Conservation (phyloP, 2,329 filamentous ascomycete genomes). For the Penicillium sp. region DNA sequence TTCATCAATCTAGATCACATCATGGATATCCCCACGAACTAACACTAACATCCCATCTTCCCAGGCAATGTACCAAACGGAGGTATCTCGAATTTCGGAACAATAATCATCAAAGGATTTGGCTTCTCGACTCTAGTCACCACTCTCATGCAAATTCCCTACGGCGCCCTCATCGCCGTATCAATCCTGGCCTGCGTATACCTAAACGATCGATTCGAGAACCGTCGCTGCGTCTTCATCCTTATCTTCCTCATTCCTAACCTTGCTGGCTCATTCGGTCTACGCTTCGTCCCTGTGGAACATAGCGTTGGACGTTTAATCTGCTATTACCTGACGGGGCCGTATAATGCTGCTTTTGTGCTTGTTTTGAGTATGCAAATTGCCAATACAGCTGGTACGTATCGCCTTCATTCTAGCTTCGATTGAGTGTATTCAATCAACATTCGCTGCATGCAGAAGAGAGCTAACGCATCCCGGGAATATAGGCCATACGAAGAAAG, state of each 20-base stretch:
- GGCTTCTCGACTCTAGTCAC: slow-evolving; percentile 55
- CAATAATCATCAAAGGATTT: slow-evolving; percentile 56
- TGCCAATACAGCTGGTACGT: slow-evolving; percentile 43
- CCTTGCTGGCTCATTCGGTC: slow-evolving; percentile 56
- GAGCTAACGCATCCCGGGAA: too few species aligned
- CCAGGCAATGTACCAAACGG: slow-evolving; percentile 52
- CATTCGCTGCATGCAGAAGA: too few species aligned
- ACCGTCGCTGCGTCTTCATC: slow-evolving; percentile 52
- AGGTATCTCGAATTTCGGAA: slow-evolving; percentile 58
- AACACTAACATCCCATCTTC: background rate
- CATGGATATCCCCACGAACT: background rate
- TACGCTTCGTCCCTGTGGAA: slow-evolving; percentile 51
- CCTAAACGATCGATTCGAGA: slow-evolving; percentile 47
- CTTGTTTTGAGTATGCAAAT: slow-evolving; percentile 48
- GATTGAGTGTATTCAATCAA: background rate
- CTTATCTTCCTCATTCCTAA: slow-evolving; percentile 58
- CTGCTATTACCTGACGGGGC: slow-evolving; percentile 56
- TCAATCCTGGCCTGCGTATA: slow-evolving; percentile 50
- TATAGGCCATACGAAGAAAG: slow-evolving; percentile 59
- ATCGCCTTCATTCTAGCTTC: too few species aligned
- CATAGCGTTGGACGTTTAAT: slow-evolving; percentile 54
- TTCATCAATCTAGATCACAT: too few species aligned
- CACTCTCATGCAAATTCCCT: slow-evolving; percentile 52
- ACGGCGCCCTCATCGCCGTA: slow-evolving; percentile 49
- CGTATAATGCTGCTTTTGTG: slow-evolving; percentile 54